These are phyloP conservation scores for Corchorus capsularis DNA, from an alignment of 345 rosid genomes.

Conservation along the genomic window DNA sequence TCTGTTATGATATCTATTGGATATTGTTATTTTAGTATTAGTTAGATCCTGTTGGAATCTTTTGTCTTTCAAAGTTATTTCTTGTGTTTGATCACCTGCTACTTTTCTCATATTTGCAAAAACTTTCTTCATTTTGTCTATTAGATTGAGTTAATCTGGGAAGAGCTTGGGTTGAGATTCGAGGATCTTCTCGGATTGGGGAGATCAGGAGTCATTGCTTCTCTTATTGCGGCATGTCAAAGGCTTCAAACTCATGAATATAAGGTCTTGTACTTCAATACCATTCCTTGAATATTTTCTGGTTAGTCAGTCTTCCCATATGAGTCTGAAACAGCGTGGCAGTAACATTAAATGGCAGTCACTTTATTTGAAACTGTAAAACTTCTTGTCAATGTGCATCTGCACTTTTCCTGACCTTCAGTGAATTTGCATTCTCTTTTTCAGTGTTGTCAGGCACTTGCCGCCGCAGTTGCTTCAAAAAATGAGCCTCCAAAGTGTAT, in stretches of 20 bases:
- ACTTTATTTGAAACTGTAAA: background rate
- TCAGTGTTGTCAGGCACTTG: slow-evolving; percentile 85
- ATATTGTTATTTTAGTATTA: background rate
- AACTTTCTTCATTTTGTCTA: slow-evolving; percentile 25
- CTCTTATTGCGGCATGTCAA: slow-evolving; percentile 69
- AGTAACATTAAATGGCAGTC: background rate
- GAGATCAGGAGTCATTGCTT: slow-evolving; percentile 84
- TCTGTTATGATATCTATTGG: background rate
- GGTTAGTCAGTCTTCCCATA: background rate
- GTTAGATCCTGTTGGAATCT: background rate
- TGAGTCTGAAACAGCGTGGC: slow-evolving; percentile 4
- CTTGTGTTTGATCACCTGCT: background rate
- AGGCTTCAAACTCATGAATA: slow-evolving; percentile 66
- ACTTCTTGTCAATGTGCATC: background rate
- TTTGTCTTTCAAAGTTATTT: background rate
- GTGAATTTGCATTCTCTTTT: slow-evolving; percentile 23
- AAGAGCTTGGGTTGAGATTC: slow-evolving; percentile 56
- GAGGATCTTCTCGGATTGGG: slow-evolving; percentile 86
- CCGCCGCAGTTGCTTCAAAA: slow-evolving; percentile 58
- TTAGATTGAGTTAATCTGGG: slow-evolving; percentile 77
- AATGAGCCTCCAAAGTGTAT: slow-evolving; percentile 57
- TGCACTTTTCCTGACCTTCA: slow-evolving; percentile 4
- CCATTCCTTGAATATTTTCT: slow-evolving; percentile 2
- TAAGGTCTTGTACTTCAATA: slow-evolving; percentile 48
- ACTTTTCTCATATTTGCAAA: background rate